A percentile compares a stretch with the other conserved stretches of the same genome.
Evolutionary conservation across 176 grass and related monocot species (phyloP).

Genomic region (Oryza brachyantha): DNA sequence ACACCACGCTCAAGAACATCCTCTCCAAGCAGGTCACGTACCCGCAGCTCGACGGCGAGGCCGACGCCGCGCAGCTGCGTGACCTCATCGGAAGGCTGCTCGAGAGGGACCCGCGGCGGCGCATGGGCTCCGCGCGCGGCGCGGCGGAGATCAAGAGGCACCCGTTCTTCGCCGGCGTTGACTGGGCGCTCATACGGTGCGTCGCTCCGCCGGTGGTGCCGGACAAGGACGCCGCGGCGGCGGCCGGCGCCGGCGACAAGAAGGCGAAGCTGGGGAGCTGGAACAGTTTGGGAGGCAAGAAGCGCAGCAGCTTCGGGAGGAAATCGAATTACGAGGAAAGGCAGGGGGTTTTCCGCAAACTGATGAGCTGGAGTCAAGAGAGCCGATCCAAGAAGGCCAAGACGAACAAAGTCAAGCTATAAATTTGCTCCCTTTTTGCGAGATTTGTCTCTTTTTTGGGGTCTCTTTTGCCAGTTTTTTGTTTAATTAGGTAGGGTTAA

Average conservation of each 20-base stretch:
- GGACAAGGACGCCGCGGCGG: slow-evolving; percentile 21
- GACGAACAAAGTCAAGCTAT: slow-evolving; percentile 18
- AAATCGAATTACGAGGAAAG: slow-evolving; percentile 38
- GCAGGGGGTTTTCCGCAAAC: slow-evolving; percentile 45
- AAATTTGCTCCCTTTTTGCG: background rate
- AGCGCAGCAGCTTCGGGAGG: slow-evolving; percentile 39
- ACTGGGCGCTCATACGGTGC: slow-evolving; percentile 82
- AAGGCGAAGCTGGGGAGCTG: slow-evolving; percentile 52
- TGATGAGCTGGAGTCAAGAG: slow-evolving; percentile 42
- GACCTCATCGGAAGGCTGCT: slow-evolving; percentile 66
- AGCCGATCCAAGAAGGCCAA: slow-evolving; percentile 31
- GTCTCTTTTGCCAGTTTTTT: background rate
- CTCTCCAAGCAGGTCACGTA: slow-evolving; percentile 64
- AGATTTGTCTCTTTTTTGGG: background rate
- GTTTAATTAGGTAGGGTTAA: slow-evolving; percentile 16
- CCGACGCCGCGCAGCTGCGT: slow-evolving; percentile 51
- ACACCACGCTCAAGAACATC: slow-evolving; percentile 82
- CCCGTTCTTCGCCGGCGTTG: slow-evolving; percentile 70
- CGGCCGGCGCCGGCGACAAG: slow-evolving; percentile 6
- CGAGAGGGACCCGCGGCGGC: slow-evolving; percentile 64
- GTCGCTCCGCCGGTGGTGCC: slow-evolving; percentile 64
- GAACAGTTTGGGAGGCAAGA: slow-evolving; percentile 60
- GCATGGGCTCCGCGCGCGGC: slow-evolving; percentile 68
- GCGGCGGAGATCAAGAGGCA: slow-evolving; percentile 86
- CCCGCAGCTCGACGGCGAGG: slow-evolving; percentile 52